These are phyloP conservation scores for Thielaviopsis punctulata DNA, from an alignment of 2,329 filamentous ascomycete species.

Conservation along the genomic window DNA sequence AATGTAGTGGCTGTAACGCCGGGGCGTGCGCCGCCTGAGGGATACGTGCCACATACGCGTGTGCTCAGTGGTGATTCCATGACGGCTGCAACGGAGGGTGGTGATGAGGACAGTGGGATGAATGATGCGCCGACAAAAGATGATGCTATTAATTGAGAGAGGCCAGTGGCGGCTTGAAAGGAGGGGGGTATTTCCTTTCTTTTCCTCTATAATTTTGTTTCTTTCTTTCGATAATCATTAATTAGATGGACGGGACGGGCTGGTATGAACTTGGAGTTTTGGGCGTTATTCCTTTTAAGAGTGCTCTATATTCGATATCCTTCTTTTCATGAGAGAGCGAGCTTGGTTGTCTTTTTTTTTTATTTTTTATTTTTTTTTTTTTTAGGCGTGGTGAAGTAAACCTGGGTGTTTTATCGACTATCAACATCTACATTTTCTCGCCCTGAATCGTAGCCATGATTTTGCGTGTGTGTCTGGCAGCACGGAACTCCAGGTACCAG, in stretches of 20 bases:
- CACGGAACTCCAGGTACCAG: slow-evolving; percentile 85
- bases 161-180: not conserved
- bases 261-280: not conserved
- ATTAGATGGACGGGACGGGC: not conserved
- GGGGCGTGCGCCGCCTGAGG: slow-evolving; percentile 37
- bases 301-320: not conserved
- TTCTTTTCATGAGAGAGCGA: no score
- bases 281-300: not conserved
- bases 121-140: slow-evolving; percentile 13
- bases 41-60: slow-evolving; percentile 45
- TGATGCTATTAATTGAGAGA: not conserved
- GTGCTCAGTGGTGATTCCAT: slow-evolving; percentile 47
- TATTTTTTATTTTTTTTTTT: not conserved
- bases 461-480: slow-evolving; percentile 55
- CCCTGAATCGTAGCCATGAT: slow-evolving; percentile 91
- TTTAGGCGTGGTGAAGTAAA: not conserved
- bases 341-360: slow-evolving; percentile 2
- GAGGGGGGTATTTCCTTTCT: no score
- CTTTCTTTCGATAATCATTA: not conserved
- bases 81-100: slow-evolving; percentile 26
- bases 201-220: not conserved
- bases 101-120: slow-evolving; percentile 23
- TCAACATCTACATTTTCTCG: slow-evolving; percentile 36
- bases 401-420: no score
- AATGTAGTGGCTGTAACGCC: slow-evolving; percentile 75